Evolutionary conservation across 345 rosid genomes (phyloP).

Genomic region (Rhodamnia argentea): DNA sequence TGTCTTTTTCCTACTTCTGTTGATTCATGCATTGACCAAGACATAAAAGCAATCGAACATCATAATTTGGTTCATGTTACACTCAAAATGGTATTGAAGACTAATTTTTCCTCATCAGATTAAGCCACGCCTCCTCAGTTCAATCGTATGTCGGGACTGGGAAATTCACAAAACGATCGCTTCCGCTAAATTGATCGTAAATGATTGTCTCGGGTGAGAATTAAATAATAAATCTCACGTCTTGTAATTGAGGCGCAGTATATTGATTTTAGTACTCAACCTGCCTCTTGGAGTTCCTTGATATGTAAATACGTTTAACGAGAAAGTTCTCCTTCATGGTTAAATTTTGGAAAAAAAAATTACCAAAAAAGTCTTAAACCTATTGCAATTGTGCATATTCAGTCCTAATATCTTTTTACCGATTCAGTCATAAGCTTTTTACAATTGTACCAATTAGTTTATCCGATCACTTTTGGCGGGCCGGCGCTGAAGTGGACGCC

Average conservation of each 20-base stretch:
- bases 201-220: neutral
- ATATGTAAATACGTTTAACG: neutral
- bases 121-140: neutral
- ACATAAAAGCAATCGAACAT: neutral
- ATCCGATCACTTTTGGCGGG: too few species aligned
- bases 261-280: neutral
- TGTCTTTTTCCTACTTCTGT: too few species aligned
- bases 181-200: neutral
- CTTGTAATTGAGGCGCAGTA: neutral
- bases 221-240: rapidly evolving
- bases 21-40: neutral
- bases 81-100: neutral
- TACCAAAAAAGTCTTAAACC: too few species aligned
- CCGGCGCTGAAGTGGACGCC: too few species aligned
- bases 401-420: too few species aligned
- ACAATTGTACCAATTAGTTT: too few species aligned
- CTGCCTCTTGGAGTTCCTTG: too few species aligned
- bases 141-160: neutral
- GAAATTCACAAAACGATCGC: neutral
- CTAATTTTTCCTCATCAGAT: neutral
- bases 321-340: neutral
- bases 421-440: too few species aligned
- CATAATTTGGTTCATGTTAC: neutral
- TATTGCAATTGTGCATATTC: too few species aligned
- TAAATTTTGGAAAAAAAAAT: neutral